Evolutionary conservation across 495 filamentous ascomycete species (phyloP).

Genomic region (Echria macrotheca): DNA sequence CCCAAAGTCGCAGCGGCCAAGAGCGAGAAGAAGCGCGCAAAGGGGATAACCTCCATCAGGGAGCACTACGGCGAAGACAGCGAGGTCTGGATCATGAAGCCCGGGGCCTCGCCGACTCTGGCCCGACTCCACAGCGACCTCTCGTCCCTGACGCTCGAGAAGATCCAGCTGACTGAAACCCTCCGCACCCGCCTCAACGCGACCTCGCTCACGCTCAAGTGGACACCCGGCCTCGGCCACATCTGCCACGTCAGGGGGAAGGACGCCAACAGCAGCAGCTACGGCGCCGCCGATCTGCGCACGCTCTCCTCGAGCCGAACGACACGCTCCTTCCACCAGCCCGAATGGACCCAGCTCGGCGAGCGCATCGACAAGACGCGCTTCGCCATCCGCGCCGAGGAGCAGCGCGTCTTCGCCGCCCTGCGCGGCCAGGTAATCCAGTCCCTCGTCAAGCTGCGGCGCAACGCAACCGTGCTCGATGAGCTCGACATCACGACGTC

Average conservation of each 20-base stretch:
- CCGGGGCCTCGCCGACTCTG: conserved; percentile 61
- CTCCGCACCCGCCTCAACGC: conserved; percentile 51
- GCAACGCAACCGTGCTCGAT: conserved; percentile 83
- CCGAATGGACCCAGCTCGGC: conserved; percentile 79
- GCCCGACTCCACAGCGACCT: conserved; percentile 60
- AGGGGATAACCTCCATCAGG: conserved; percentile 28
- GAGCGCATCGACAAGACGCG: conserved; percentile 64
- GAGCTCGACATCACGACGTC: conserved; percentile 85
- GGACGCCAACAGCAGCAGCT: conserved; percentile 40
- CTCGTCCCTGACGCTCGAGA: conserved; percentile 51
- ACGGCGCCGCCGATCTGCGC: conserved; percentile 33
- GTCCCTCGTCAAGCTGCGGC: conserved; percentile 75
- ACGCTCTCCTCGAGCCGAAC: conserved; percentile 72
- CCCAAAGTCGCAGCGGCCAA: conserved; percentile 36
- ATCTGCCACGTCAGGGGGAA: conserved; percentile 88
- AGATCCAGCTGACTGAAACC: conserved; percentile 49
- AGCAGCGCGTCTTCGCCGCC: conserved; percentile 63
- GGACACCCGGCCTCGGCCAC: conserved; percentile 78
- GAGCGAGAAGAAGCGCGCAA: conserved; percentile 23
- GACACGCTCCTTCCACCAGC: conserved; percentile 77
- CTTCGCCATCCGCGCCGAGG: conserved; percentile 71
- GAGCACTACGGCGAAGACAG: conserved; percentile 49
- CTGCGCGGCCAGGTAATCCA: conserved; percentile 70
- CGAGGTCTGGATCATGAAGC: conserved; percentile 85
- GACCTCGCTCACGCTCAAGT: conserved; percentile 65